phyloP scores from a whole-genome alignment of 1,284 basidiomycete genomes.

The Erythrobasidium hasegawianum region DNA sequence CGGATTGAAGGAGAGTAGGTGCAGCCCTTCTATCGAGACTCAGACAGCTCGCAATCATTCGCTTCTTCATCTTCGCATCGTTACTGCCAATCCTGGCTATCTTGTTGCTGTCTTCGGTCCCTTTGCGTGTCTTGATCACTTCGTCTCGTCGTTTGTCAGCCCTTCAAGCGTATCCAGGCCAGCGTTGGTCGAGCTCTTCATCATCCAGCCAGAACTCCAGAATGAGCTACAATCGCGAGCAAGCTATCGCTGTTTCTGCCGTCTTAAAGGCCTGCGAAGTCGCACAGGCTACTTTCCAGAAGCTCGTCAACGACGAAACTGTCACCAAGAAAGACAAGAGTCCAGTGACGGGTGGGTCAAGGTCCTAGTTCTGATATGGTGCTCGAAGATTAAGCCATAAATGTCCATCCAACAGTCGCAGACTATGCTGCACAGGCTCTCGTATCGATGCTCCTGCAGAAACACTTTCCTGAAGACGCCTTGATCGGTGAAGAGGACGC shows the following conservation, averaged over 20 bases:
- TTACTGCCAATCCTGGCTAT: background rate
- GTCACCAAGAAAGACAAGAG: slow-evolving; percentile 90
- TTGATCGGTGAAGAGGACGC: slow-evolving; percentile 97
- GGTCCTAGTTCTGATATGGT: background rate
- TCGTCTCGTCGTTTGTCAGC: background rate
- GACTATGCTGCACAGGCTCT: slow-evolving; percentile 88
- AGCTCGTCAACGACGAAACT: slow-evolving; percentile 79
- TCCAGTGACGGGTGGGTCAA: slow-evolving; percentile 77
- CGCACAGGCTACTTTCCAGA: slow-evolving; percentile 78
- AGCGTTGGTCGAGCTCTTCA: background rate
- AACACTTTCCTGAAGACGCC: slow-evolving; percentile 75
- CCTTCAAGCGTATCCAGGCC: background rate
- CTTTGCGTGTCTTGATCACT: background rate
- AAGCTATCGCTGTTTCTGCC: slow-evolving; percentile 71
- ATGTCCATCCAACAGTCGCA: slow-evolving; percentile 59
- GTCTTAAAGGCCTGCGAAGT: slow-evolving; percentile 76
- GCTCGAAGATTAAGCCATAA: background rate
- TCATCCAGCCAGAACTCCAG: background rate
- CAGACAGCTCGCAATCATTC: too few species aligned
- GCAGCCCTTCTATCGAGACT: too few species aligned
- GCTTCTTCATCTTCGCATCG: too few species aligned
- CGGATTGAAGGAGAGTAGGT: too few species aligned
- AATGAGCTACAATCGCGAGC: slow-evolving; percentile 26
- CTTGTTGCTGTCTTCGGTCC: background rate
- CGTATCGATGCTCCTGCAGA: slow-evolving; percentile 69